Evolutionary conservation across 2,329 filamentous ascomycete species (phyloP).

Genomic region (Rhytidhysteron rufulum): DNA sequence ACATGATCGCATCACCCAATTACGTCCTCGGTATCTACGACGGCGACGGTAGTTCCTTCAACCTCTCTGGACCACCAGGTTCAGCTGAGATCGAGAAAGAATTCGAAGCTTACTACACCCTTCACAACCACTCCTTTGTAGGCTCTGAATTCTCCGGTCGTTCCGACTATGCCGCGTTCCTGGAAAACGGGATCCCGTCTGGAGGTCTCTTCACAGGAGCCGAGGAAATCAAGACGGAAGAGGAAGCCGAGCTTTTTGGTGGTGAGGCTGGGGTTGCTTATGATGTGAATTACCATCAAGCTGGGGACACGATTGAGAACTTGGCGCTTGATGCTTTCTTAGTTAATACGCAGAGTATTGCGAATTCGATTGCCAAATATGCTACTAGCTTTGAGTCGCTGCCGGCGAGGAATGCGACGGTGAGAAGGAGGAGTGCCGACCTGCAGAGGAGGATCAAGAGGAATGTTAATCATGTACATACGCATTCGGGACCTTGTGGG

Average conservation of each 20-base stretch:
- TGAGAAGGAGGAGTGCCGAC: not conserved
- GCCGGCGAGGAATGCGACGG: slow-evolving; percentile 17
- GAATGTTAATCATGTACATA: no score
- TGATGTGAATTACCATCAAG: slow-evolving; percentile 36
- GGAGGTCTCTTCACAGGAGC: slow-evolving; percentile 37
- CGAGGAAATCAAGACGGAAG: slow-evolving; percentile 35
- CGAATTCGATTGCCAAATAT: slow-evolving; percentile 31
- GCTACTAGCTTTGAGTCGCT: slow-evolving; percentile 23
- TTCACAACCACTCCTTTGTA: slow-evolving; percentile 23
- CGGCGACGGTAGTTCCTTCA: slow-evolving; percentile 31
- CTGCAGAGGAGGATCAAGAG: no score
- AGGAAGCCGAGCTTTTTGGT: slow-evolving; percentile 30
- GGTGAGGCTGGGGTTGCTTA: slow-evolving; percentile 32
- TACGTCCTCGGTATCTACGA: slow-evolving; percentile 35
- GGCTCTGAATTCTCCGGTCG: slow-evolving; percentile 34
- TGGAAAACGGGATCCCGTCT: slow-evolving; percentile 32
- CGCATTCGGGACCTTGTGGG: no score
- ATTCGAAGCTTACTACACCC: slow-evolving; percentile 29
- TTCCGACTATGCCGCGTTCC: slow-evolving; percentile 37
- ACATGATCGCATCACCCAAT: slow-evolving; percentile 40
- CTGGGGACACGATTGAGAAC: slow-evolving; percentile 33
- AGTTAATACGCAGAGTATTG: slow-evolving; percentile 37
- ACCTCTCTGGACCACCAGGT: slow-evolving; percentile 28
- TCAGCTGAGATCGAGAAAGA: slow-evolving; percentile 27
- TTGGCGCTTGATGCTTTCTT: slow-evolving; percentile 31